These are phyloP conservation scores for Paraphoma sp. DNA, from an alignment of 2,329 filamentous ascomycete genomes.

Conservation along the genomic window DNA sequence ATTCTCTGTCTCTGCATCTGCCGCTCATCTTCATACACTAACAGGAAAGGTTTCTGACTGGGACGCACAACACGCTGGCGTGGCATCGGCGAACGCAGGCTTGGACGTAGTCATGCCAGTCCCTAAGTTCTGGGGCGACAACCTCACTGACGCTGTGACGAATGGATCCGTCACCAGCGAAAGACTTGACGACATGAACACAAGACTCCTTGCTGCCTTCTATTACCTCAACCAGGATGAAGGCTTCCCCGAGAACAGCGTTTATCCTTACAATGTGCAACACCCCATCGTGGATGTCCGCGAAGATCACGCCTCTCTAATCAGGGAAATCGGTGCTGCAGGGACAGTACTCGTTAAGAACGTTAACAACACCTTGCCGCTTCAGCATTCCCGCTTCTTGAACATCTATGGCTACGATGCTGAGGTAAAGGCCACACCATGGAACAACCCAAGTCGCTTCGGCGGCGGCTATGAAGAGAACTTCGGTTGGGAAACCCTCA, in stretches of 20 bases:
- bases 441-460: constrained; percentile 47
- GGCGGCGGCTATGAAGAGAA: constrained; percentile 51
- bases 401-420: constrained; percentile 51
- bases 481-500: constrained; percentile 40
- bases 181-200: constrained; percentile 41
- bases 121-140: constrained; percentile 38
- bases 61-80: constrained; percentile 54
- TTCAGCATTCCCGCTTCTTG: constrained; percentile 52
- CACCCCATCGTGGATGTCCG: constrained; percentile 56
- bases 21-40: neutral
- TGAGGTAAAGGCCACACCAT: constrained; percentile 41
- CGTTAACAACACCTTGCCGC: constrained; percentile 59
- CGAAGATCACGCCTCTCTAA: constrained; percentile 49
- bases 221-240: constrained; percentile 50
- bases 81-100: constrained; percentile 53
- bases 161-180: constrained; percentile 33
- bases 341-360: constrained; percentile 58
- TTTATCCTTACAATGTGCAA: constrained; percentile 29
- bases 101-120: constrained; percentile 57
- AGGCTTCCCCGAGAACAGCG: constrained; percentile 32
- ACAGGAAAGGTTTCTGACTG: constrained; percentile 42
- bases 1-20: constrained; percentile 1
- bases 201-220: constrained; percentile 32
- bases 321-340: constrained; percentile 50
- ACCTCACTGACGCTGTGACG: constrained; percentile 37